Evolutionary conservation across 2,329 filamentous ascomycete genomes (phyloP).

Genomic region (Xylaria sp.): DNA sequence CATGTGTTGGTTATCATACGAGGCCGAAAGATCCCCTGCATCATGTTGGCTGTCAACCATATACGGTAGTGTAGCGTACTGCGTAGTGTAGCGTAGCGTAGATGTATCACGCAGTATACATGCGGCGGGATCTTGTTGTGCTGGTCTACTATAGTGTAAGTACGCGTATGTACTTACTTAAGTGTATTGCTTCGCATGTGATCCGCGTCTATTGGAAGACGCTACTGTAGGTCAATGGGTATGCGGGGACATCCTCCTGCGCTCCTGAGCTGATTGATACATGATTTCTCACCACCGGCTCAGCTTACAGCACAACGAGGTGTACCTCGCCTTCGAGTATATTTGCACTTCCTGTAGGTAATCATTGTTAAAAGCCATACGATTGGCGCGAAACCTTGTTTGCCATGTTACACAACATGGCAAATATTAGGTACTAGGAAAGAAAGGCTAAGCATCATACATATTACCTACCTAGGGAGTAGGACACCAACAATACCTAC

Average conservation of each 20-base stretch:
- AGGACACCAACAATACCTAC: no score
- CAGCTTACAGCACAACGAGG: no score
- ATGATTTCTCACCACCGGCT: background rate
- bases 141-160: no score
- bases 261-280: background rate
- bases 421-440: background rate
- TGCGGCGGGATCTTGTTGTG: no score
- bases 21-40: constrained; percentile 5
- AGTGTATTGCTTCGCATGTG: constrained; percentile 5
- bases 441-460: constrained; percentile 6
- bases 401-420: background rate
- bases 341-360: background rate
- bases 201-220: background rate
- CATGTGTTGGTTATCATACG: background rate
- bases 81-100: no score
- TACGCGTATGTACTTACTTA: background rate
- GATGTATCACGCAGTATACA: no score
- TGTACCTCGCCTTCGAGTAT: no score
- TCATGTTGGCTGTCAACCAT: background rate
- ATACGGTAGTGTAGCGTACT: no score
- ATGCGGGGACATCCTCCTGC: background rate
- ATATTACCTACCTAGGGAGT: no score
- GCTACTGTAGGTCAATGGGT: background rate
- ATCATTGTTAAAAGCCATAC: constrained; percentile 12
- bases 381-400: constrained; percentile 10